Percentiles rank a stretch among this genome's conserved stretches.
phyloP scores from a whole-genome alignment of 306 rosid species.

The Dalbergia cochinchinensis region DNA sequence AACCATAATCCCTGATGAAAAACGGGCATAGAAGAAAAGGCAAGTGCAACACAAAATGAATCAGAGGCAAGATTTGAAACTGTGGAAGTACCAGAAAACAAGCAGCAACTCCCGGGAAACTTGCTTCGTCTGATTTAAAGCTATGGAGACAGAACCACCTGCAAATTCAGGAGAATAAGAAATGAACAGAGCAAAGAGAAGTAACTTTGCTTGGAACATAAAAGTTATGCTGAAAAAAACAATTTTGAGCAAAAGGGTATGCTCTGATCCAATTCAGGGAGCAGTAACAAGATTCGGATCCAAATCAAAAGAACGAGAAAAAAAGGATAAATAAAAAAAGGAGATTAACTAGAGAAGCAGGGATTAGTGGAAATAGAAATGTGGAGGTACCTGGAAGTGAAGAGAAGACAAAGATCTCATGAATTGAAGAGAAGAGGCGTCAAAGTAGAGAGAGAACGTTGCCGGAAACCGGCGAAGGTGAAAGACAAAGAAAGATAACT shows the following conservation, averaged over 20 bases:
- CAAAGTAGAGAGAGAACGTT: constrained; percentile 44
- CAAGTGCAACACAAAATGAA: constrained; percentile 44
- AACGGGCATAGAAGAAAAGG: constrained; percentile 19
- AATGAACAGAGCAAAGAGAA: constrained; percentile 15
- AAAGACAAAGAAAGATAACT: constrained; percentile 42
- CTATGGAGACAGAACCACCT: constrained; percentile 56
- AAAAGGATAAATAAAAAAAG: neutral
- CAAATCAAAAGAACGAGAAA: neutral
- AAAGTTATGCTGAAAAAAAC: neutral
- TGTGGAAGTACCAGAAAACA: neutral
- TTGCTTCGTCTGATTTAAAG: constrained; percentile 44
- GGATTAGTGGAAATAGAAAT: constrained; percentile 17
- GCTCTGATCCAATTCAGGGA: constrained; percentile 55
- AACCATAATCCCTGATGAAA: constrained; percentile 44
- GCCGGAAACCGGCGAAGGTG: constrained; percentile 48
- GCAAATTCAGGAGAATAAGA: constrained; percentile 49
- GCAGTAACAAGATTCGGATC: constrained; percentile 49
- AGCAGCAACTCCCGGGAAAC: constrained; percentile 20
- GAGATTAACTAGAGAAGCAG: constrained; percentile 14
- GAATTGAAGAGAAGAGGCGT: constrained; percentile 32
- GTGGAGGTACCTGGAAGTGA: constrained; percentile 54
- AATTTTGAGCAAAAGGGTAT: constrained; percentile 35
- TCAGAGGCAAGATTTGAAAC: constrained; percentile 39
- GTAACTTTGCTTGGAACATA: constrained; percentile 16
- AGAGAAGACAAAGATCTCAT: constrained; percentile 58